These are phyloP conservation scores for Batrachochytrium dendrobatidis DNA, from an alignment of 371 early-diverging fungal genomes.

Conservation along the genomic window DNA sequence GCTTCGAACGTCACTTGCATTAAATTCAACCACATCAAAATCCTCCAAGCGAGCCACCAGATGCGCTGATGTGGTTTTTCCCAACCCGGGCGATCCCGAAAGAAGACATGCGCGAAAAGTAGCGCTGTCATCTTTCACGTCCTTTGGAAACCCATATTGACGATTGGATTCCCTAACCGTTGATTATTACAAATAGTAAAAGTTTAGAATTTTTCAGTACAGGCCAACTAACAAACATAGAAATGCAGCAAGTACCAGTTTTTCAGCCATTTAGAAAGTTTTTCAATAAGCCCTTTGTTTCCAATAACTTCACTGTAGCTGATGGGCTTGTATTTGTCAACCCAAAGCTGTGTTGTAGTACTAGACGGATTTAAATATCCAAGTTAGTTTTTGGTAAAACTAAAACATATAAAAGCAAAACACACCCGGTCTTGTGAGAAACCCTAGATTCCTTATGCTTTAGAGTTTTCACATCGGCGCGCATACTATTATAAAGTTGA, in stretches of 20 bases:
- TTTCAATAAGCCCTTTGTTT: slow-evolving; percentile 68
- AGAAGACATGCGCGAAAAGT: slow-evolving; percentile 71
- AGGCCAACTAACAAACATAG: not conserved
- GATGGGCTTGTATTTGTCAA: slow-evolving; percentile 93
- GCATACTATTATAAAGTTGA: too few species aligned
- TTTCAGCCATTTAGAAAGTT: slow-evolving; percentile 68
- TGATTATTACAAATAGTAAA: slow-evolving; percentile 33
- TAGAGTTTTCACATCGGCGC: too few species aligned
- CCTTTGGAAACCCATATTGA: slow-evolving; percentile 28
- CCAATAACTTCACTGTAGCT: slow-evolving; percentile 83
- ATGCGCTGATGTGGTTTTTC: slow-evolving; percentile 97
- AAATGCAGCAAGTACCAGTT: slow-evolving; percentile 49
- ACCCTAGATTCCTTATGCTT: too few species aligned
- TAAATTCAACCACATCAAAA: slow-evolving; percentile 91
- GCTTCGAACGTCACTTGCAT: slow-evolving; percentile 97
- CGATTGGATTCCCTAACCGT: slow-evolving; percentile 24
- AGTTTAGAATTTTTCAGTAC: slow-evolving; percentile 6
- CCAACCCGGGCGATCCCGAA: slow-evolving; percentile 98
- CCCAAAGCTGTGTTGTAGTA: slow-evolving; percentile 67
- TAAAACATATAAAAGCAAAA: too few species aligned
- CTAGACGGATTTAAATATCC: too few species aligned
- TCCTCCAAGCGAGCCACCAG: slow-evolving; percentile 75
- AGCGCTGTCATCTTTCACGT: slow-evolving; percentile 24
- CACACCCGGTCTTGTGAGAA: too few species aligned
- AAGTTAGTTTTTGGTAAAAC: too few species aligned